Evolutionary conservation across 495 filamentous ascomycete species (phyloP).

Genomic region (Penicillium paxilli): DNA sequence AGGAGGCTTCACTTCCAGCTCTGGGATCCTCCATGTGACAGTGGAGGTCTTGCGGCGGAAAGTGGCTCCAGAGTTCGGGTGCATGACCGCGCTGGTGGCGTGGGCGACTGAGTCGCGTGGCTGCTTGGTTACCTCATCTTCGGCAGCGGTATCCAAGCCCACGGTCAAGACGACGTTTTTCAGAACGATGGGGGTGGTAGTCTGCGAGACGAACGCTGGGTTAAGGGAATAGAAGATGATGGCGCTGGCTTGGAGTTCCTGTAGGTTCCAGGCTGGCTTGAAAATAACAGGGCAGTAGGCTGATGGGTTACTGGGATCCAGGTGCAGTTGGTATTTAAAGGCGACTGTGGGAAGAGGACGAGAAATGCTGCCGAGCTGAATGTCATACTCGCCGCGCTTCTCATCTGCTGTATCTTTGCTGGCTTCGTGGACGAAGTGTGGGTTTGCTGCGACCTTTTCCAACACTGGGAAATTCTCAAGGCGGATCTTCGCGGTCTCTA

Average conservation of each 20-base stretch:
- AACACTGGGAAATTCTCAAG: slow-evolving; percentile 90
- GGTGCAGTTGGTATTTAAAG: slow-evolving; percentile 93
- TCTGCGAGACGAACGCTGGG: slow-evolving; percentile 55
- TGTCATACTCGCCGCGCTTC: slow-evolving; percentile 75
- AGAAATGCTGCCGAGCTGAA: slow-evolving; percentile 69
- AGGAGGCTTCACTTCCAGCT: slow-evolving; percentile 58
- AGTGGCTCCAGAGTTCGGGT: slow-evolving; percentile 51
- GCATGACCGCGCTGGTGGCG: slow-evolving; percentile 46
- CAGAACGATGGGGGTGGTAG: slow-evolving; percentile 57
- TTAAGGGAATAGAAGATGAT: slow-evolving; percentile 87
- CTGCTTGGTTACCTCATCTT: slow-evolving; percentile 44
- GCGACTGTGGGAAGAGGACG: slow-evolving; percentile 69
- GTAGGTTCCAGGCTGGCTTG: slow-evolving; percentile 79
- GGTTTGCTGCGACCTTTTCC: slow-evolving; percentile 94
- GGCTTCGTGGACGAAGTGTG: slow-evolving; percentile 74
- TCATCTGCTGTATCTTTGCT: slow-evolving; percentile 45
- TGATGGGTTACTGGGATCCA: slow-evolving; percentile 60
- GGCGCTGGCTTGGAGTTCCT: slow-evolving; percentile 77
- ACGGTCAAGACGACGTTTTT: slow-evolving; percentile 82
- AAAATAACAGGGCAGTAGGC: slow-evolving; percentile 77
- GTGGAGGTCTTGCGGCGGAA: slow-evolving; percentile 87
- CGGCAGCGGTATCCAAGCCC: slow-evolving; percentile 61
- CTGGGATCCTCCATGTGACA: slow-evolving; percentile 86
- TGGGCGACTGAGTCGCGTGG: slow-evolving; percentile 41
- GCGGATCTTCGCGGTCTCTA: slow-evolving; percentile 64